Evolutionary conservation across 495 filamentous ascomycete genomes (phyloP).

Genomic region (Rusavskia elegans): DNA sequence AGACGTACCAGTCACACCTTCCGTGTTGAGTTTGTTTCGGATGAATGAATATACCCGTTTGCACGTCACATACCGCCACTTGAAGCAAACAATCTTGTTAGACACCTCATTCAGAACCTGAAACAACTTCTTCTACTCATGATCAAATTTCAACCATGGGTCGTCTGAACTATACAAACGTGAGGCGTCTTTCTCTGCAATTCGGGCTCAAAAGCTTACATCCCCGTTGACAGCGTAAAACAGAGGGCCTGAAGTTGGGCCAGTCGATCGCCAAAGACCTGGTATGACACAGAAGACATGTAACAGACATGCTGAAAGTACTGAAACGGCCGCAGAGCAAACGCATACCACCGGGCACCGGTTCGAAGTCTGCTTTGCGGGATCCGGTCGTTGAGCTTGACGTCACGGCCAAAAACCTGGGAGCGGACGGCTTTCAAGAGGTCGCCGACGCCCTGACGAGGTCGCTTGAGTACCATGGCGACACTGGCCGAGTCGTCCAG

Average conservation of each 20-base stretch:
- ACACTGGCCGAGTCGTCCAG: constrained; percentile 19
- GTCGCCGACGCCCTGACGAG: constrained; percentile 24
- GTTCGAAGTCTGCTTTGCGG: constrained; percentile 19
- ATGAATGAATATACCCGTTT: background rate
- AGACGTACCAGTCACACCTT: background rate
- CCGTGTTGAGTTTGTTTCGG: background rate
- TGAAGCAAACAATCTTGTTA: background rate
- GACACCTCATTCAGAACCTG: background rate
- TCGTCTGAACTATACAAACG: constrained; percentile 24
- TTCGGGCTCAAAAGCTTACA: background rate
- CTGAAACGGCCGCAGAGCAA: constrained; percentile 18
- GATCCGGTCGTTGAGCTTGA: constrained; percentile 32
- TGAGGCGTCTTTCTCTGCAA: constrained; percentile 7
- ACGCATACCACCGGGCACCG: constrained; percentile 20
- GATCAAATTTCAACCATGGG: constrained; percentile 15
- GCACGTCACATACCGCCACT: too few relatives aligned
- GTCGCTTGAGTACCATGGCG: constrained; percentile 19
- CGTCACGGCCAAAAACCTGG: constrained; percentile 25
- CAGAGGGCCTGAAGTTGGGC: constrained; percentile 27
- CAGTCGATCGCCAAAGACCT: constrained; percentile 29
- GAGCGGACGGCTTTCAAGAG: constrained; percentile 25
- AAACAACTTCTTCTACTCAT: background rate
- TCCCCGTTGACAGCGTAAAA: constrained; percentile 21
- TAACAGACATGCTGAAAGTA: constrained; percentile 5
- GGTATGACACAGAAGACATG: constrained; percentile 11